Evolutionary conservation across 805 yeast species (phyloP).

Genomic region (Debaryomyces tyrocola): DNA sequence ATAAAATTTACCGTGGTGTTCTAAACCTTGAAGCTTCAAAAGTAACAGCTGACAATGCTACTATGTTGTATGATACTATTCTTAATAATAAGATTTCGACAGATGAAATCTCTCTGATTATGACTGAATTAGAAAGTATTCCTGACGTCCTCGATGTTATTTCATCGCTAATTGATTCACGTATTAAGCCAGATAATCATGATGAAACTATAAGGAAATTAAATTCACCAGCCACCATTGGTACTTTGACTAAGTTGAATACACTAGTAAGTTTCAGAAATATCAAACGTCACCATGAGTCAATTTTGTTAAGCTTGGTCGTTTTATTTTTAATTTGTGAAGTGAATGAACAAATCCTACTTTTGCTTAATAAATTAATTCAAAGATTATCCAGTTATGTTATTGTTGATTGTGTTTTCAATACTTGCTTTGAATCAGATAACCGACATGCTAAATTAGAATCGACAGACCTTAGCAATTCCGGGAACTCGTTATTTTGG

Average conservation of each 20-base stretch:
- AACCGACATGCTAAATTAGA: conserved; percentile 1
- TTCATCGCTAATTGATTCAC: conserved; percentile 18
- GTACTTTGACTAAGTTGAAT: conserved; percentile 22
- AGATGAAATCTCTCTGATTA: conserved; percentile 18
- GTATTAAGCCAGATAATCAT: background rate
- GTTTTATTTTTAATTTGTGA: conserved; percentile 35
- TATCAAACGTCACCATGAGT: conserved; percentile 28
- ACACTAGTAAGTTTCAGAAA: conserved; percentile 26
- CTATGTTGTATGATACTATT: conserved; percentile 21
- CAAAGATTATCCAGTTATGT: conserved; percentile 25
- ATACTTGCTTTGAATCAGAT: conserved; percentile 21
- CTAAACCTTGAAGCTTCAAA: conserved; percentile 3
- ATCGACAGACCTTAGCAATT: conserved; percentile 15
- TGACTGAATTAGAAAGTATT: conserved; percentile 23
- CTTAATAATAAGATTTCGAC: conserved; percentile 26
- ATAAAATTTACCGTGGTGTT: conserved; percentile 20
- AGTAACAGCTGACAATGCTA: conserved; percentile 16
- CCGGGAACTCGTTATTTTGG: conserved; percentile 34
- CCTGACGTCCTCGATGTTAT: conserved; percentile 26
- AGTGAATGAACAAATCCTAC: conserved; percentile 24
- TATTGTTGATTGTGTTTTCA: conserved; percentile 23
- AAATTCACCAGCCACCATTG: conserved; percentile 15
- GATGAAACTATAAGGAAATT: background rate
- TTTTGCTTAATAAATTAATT: conserved; percentile 22
- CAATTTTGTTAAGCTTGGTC: conserved; percentile 26